A percentile compares a stretch with the other conserved stretches of the same genome.
Evolutionary conservation across 164 flowering plant genomes (phyloP).

Genomic region (Buxus sempervirens): DNA sequence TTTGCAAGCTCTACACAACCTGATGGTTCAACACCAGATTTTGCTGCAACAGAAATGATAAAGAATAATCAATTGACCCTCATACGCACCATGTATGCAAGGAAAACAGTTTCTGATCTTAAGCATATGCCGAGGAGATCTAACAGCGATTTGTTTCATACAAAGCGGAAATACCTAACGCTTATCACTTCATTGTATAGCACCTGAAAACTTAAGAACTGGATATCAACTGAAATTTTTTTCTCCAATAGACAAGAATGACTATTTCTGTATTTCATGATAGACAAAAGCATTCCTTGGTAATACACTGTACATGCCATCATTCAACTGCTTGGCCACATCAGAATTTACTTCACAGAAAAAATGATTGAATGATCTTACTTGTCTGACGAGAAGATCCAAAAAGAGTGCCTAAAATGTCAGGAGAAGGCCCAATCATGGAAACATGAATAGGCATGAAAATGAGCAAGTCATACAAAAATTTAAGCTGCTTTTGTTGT

Average conservation of each 20-base stretch:
- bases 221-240: too few species aligned
- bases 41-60: constrained; percentile 51
- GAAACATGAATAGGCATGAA: too few species aligned
- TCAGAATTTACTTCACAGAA: too few species aligned
- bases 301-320: not conserved
- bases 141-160: not conserved
- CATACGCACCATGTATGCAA: not conserved
- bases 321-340: too few species aligned
- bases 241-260: not conserved
- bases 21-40: constrained; percentile 81
- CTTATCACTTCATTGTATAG: too few species aligned
- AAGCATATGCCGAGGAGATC: not conserved
- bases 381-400: too few species aligned
- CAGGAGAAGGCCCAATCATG: too few species aligned
- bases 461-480: too few species aligned
- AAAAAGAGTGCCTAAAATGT: too few species aligned
- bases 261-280: not conserved
- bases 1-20: constrained; percentile 66
- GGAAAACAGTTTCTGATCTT: not conserved
- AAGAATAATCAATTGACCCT: not conserved
- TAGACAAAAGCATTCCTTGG: not conserved
- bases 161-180: too few species aligned
- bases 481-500: too few species aligned
- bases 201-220: too few species aligned
- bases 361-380: not conserved